Evolutionary conservation across 768 basidiomycete species (phyloP), one percentile per base, ranked within the genome.

Genomic region (Pleurotus salmoneostramineus): DNA sequence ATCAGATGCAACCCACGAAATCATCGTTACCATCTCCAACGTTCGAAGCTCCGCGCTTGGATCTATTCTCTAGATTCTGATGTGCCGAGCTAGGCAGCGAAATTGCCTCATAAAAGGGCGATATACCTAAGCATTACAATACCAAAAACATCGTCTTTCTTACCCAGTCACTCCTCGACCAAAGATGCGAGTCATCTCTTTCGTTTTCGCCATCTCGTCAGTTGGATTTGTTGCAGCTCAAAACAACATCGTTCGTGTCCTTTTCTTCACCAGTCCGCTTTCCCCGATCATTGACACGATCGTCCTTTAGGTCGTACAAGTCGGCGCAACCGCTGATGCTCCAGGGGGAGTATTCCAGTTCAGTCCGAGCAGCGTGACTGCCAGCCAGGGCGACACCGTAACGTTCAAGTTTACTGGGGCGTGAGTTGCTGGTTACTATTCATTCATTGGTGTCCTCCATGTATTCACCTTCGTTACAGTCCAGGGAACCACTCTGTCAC

Each of bases 401-500:
- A 81, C 75, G 10, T 85, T 85, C 73, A 58, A 68, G 15, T 85
- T 80, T 64, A 69, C 69, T 50, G 83, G 81, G 58, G 62, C 64
- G 77, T 79, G 64, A 52, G 78, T 61, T 45, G 2, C 40, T 47
- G 33, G 78, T 61, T 45, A 11, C 40, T 47, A 17, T n/a, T 40
- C 37, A 40, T 40, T 10, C 40, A 4, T 40, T 43, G 10, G 15
- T 7, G 15, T 14, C 40, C 2, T 45, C 7, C 37, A 11, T 10
- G 15, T 6, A 14, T 15, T 14, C 44, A 45, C 15, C 14, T 6
- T 5, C 52, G 12, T 42, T 14, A 11, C 49, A 79, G 74, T 33
- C 80, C 81, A 2, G 81, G 81, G 59, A 82, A 82, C 66, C 82
- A 84, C 68, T 72, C 72, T 34, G 72, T 85, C 27, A 81, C 82